Evolutionary conservation across 768 basidiomycete species (phyloP).

Genomic region (Suillus sp.): DNA sequence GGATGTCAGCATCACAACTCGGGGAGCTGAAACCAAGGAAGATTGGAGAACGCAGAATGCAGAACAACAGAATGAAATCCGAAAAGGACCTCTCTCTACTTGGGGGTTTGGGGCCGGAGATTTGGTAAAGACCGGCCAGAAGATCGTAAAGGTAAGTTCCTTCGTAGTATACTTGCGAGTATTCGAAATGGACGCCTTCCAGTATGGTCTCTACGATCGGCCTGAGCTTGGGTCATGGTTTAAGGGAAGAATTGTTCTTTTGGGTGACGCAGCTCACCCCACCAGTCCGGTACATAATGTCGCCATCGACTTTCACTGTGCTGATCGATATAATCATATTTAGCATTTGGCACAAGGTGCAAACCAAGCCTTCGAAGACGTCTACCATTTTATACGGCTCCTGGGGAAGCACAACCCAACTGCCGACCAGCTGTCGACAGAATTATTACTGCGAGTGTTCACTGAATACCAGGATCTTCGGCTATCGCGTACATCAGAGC

Average conservation of each 20-base stretch:
- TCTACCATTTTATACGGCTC: conserved; percentile 37
- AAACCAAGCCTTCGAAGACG: conserved; percentile 48
- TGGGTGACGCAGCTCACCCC: conserved; percentile 50
- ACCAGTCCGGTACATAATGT: conserved; percentile 41
- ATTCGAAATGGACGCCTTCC: not conserved
- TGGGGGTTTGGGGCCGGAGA: conserved; percentile 24
- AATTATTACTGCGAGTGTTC: conserved; percentile 34
- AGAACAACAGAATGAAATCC: conserved; percentile 23
- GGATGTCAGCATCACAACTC: conserved; percentile 7
- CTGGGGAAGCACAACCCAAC: conserved; percentile 35
- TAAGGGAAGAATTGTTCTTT: conserved; percentile 41
- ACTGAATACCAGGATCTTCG: conserved; percentile 37
- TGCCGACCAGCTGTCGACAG: conserved; percentile 26
- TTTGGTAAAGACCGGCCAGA: conserved; percentile 18
- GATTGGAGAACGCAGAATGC: conserved; percentile 43
- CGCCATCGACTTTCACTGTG: not conserved
- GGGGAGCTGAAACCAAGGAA: conserved; percentile 41
- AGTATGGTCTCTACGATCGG: conserved; percentile 49
- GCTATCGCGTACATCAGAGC: conserved; percentile 36
- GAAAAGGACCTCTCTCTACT: conserved; percentile 19
- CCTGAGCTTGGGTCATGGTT: conserved; percentile 44
- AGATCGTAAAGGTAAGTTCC: conserved; percentile 21
- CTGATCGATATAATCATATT: not conserved
- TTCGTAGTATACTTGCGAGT: not conserved
- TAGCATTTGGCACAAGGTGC: conserved; percentile 50